These are phyloP conservation scores for Ilyonectria sp. DNA, from an alignment of 2,329 filamentous ascomycete species.

Conservation along the genomic window DNA sequence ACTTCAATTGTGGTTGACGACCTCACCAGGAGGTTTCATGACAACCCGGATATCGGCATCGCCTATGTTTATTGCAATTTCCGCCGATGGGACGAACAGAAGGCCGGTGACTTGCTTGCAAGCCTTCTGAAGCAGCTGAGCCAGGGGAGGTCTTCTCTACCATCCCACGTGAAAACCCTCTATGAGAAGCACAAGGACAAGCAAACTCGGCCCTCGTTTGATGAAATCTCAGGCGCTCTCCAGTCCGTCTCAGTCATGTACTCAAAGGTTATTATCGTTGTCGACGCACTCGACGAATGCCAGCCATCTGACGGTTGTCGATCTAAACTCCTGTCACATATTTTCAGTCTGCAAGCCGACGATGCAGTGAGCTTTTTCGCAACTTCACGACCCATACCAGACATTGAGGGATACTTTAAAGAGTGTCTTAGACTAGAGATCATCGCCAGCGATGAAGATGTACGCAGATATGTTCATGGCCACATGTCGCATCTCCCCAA, in stretches of 20 bases:
- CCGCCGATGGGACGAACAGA: slow-evolving; percentile 41
- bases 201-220: background rate
- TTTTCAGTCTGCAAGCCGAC: slow-evolving; percentile 13
- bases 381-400: slow-evolving; percentile 43
- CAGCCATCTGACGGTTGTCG: background rate
- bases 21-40: background rate
- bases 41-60: slow-evolving; percentile 36
- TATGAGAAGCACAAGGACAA: background rate
- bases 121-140: slow-evolving; percentile 53
- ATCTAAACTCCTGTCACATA: background rate
- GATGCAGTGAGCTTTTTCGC: slow-evolving; percentile 34
- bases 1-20: background rate
- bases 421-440: slow-evolving; percentile 18
- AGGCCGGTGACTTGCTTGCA: slow-evolving; percentile 41
- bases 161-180: background rate
- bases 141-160: slow-evolving; percentile 19
- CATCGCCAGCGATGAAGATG: slow-evolving; percentile 31
- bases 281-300: slow-evolving; percentile 49
- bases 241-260: background rate
- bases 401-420: slow-evolving; percentile 25
- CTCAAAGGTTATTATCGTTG: slow-evolving; percentile 31
- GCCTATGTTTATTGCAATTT: slow-evolving; percentile 50
- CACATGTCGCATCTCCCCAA: too few species aligned
- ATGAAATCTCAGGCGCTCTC: slow-evolving; percentile 1
- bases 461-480: slow-evolving; percentile 22